Percentiles rank a stretch among this genome's conserved stretches.
phyloP scores from a whole-genome alignment of 441 rosid species.

The Heliophila coronopifolia region DNA sequence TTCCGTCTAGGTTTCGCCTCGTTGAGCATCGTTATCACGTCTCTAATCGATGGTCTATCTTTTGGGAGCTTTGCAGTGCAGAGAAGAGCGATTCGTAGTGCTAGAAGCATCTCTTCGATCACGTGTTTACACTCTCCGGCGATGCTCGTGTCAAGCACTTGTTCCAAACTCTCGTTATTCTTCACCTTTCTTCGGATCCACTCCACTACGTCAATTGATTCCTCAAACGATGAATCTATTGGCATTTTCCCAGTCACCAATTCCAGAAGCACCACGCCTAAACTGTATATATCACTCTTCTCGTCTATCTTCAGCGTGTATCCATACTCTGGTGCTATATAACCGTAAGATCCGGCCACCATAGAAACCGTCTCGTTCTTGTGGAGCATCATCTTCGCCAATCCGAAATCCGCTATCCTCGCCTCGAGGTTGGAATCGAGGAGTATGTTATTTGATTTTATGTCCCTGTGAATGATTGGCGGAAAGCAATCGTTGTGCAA shows the following conservation, averaged over 20 bases:
- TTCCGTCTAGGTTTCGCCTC: constrained; percentile 92
- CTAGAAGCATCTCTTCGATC: constrained; percentile 90
- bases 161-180: constrained; percentile 56
- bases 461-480: constrained; percentile 52
- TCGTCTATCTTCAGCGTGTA: constrained; percentile 80
- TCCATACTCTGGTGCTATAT: constrained; percentile 80
- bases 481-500: constrained; percentile 64
- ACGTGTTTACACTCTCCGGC: constrained; percentile 76
- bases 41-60: constrained; percentile 91
- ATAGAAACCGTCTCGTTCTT: constrained; percentile 55
- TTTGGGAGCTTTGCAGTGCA: constrained; percentile 81
- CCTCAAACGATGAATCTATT: constrained; percentile 58
- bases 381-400: constrained; percentile 54
- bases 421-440: constrained; percentile 55
- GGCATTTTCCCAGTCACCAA: constrained; percentile 62
- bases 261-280: constrained; percentile 67
- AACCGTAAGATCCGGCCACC: constrained; percentile 64
- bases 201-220: constrained; percentile 48
- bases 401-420: constrained; percentile 54
- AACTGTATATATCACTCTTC: constrained; percentile 80
- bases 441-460: constrained; percentile 49
- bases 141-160: too few species aligned
- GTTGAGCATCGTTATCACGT: constrained; percentile 79
- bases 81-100: constrained; percentile 68
- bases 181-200: constrained; percentile 67